Evolutionary conservation across 1,284 basidiomycete species (phyloP).

Genomic region (Ustilago crameri): DNA sequence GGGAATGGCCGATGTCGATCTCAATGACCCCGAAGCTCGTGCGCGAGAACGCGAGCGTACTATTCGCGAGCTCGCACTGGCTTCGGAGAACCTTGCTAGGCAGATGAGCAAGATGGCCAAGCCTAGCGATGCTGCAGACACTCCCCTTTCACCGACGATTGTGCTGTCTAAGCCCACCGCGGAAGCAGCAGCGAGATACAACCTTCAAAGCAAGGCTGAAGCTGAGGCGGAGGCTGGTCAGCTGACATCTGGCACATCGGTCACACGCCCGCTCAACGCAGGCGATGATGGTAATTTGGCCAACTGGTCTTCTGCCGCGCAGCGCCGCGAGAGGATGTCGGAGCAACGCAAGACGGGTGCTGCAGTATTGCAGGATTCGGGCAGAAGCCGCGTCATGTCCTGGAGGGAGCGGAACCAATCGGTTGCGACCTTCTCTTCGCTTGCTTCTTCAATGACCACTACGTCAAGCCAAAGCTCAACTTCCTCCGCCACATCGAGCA

Average conservation of each 20-base stretch:
- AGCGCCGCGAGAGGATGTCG: slow-evolving; percentile 52
- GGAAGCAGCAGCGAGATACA: slow-evolving; percentile 39
- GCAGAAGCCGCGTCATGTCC: slow-evolving; percentile 42
- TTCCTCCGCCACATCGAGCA: slow-evolving; percentile 48
- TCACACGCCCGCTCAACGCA: neutral
- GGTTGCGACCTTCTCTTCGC: slow-evolving; percentile 34
- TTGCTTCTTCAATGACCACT: slow-evolving; percentile 36
- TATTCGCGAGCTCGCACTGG: slow-evolving; percentile 51
- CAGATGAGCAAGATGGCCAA: slow-evolving; percentile 58
- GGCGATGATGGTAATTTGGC: slow-evolving; percentile 8
- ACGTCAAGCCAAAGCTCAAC: slow-evolving; percentile 34
- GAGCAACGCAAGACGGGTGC: slow-evolving; percentile 41
- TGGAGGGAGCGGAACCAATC: slow-evolving; percentile 57
- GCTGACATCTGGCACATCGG: neutral
- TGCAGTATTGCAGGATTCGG: slow-evolving; percentile 30
- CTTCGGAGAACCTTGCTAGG: slow-evolving; percentile 52
- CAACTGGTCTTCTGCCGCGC: slow-evolving; percentile 51
- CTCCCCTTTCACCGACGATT: slow-evolving; percentile 14
- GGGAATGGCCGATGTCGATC: slow-evolving; percentile 27
- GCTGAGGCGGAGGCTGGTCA: slow-evolving; percentile 3
- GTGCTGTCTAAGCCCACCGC: slow-evolving; percentile 42
- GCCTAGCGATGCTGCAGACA: slow-evolving; percentile 34
- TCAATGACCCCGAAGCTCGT: slow-evolving; percentile 26
- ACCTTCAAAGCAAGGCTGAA: slow-evolving; percentile 23
- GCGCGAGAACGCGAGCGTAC: slow-evolving; percentile 42